Percentiles rank a stretch among this genome's conserved stretches.
phyloP scores from a whole-genome alignment of 164 flowering plant species.

The Vitis rotundifolia region DNA sequence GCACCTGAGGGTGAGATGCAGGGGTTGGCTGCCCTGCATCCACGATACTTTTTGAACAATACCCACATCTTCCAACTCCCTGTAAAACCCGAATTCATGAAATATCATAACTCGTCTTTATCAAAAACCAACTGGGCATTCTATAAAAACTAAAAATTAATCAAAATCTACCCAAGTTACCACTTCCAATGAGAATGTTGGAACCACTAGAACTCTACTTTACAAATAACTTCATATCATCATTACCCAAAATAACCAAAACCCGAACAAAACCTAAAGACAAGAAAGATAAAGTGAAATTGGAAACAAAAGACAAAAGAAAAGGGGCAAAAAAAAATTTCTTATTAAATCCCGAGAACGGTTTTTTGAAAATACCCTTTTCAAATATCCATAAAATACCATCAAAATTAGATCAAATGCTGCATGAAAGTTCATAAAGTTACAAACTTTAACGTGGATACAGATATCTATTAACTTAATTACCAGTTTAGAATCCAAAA shows the following conservation, averaged over 20 bases:
- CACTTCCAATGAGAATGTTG: not conserved
- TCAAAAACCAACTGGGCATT: not conserved
- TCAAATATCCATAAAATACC: not conserved
- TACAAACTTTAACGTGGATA: not conserved
- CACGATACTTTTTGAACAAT: conserved; percentile 38
- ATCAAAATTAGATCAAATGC: not conserved
- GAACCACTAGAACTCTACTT: not conserved
- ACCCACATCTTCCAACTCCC: conserved; percentile 30
- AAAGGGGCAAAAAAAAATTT: no score
- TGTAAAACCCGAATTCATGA: conserved; percentile 15
- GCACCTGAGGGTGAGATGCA: conserved; percentile 80
- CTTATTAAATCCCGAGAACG: no score
- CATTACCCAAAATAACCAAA: no score
- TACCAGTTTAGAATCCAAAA: not conserved
- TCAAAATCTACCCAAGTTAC: no score
- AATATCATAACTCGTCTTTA: conserved; percentile 7
- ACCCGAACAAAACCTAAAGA: no score
- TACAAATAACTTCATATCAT: no score
- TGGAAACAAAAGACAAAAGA: no score
- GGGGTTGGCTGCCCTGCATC: conserved; percentile 91
- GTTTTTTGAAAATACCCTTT: no score
- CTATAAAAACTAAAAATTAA: no score
- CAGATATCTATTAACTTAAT: not conserved
- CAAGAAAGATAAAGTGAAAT: no score
- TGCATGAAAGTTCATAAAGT: not conserved